Evolutionary conservation across 2,329 filamentous ascomycete species (phyloP).

Genomic region (Botrytis hyacinthi): DNA sequence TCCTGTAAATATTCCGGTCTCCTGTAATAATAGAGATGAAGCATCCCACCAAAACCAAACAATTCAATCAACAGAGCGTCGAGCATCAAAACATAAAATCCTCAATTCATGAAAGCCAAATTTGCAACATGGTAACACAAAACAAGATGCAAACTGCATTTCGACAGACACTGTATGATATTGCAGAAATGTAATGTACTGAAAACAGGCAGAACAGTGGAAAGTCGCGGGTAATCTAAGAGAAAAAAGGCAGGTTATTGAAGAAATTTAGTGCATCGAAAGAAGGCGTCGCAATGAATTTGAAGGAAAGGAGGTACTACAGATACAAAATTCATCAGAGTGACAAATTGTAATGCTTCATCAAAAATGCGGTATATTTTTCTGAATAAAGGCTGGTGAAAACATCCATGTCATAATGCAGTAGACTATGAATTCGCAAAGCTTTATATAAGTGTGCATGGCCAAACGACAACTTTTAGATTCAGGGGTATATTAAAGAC

Average conservation of each 20-base stretch:
- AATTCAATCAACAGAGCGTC: background rate
- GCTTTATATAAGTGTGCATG: background rate
- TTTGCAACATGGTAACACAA: background rate
- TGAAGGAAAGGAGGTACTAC: background rate
- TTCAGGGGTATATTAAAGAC: background rate
- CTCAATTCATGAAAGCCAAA: background rate
- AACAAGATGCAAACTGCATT: background rate
- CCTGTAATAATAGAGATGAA: background rate
- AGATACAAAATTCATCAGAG: background rate
- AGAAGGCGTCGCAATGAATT: background rate
- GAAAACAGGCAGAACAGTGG: background rate
- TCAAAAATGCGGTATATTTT: background rate
- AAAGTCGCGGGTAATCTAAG: too few species aligned
- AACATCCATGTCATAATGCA: background rate
- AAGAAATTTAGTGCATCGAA: background rate
- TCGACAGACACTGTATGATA: accelerated
- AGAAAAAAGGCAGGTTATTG: accelerated
- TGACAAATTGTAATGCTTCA: background rate
- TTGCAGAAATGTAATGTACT: background rate
- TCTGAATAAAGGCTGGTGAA: background rate
- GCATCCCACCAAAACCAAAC: background rate
- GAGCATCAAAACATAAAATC: background rate
- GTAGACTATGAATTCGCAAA: too few species aligned
- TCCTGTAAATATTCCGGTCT: background rate
- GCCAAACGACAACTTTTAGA: background rate